Evolutionary conservation across 768 basidiomycete genomes (phyloP).

Genomic region (Dendrothele bispora): DNA sequence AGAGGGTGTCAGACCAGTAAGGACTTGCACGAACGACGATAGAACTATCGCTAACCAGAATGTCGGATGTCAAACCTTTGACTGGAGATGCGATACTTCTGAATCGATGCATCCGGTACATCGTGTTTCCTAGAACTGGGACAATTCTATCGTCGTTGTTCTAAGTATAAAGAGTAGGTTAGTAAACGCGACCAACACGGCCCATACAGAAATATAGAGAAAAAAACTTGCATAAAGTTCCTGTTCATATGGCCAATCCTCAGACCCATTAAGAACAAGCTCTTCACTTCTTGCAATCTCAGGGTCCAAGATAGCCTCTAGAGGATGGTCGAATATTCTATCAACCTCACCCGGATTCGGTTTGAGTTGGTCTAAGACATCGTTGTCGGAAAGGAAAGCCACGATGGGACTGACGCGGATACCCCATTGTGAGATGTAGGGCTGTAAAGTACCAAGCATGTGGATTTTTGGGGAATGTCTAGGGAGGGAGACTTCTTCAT

Average conservation of each 20-base stretch:
- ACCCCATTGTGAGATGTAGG: slow-evolving; percentile 58
- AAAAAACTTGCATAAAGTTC: slow-evolving; percentile 62
- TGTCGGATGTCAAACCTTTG: slow-evolving; percentile 82
- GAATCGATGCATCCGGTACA: slow-evolving; percentile 85
- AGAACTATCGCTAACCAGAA: slow-evolving; percentile 53
- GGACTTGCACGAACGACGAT: neutral
- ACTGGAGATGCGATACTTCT: slow-evolving; percentile 76
- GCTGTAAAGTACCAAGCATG: neutral
- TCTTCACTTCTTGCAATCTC: slow-evolving; percentile 37
- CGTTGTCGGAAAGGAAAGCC: slow-evolving; percentile 58
- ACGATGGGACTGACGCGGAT: slow-evolving; percentile 74
- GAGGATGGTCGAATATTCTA: slow-evolving; percentile 76
- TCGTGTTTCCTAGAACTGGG: slow-evolving; percentile 45
- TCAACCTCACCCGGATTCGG: slow-evolving; percentile 72
- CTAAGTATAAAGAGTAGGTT: slow-evolving; percentile 32
- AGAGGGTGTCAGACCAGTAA: neutral
- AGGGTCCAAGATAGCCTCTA: slow-evolving; percentile 73
- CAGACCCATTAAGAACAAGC: slow-evolving; percentile 58
- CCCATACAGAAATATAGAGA: neutral
- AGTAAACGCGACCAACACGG: neutral
- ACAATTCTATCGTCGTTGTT: slow-evolving; percentile 53
- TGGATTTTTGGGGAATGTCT: slow-evolving; percentile 63
- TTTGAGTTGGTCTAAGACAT: slow-evolving; percentile 49
- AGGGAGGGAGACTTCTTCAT: slow-evolving; percentile 81
- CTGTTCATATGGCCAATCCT: slow-evolving; percentile 80